Conservation (phyloP, 169 alveolate species). For the Theileria equi region DNA sequence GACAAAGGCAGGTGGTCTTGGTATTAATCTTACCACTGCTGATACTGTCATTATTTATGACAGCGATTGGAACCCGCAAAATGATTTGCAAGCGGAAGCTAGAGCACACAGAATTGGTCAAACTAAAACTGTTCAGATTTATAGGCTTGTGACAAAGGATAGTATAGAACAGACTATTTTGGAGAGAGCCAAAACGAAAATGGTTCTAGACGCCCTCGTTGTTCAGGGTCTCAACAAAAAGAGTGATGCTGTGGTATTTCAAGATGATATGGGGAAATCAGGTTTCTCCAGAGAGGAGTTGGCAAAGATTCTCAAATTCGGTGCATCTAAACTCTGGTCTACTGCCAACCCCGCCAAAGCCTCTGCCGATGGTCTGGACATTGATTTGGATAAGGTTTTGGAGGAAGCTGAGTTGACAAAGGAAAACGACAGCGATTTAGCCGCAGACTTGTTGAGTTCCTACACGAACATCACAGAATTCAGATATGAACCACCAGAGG, state of each 20-base stretch:
- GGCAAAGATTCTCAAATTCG: conserved; percentile 85
- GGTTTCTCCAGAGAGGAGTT: conserved; percentile 86
- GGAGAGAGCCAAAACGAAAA: conserved; percentile 96
- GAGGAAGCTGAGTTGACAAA: conserved; percentile 84
- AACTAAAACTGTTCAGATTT: conserved; percentile 93
- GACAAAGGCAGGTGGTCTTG: conserved; percentile 98
- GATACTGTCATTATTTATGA: conserved; percentile 93
- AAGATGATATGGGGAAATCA: conserved; percentile 65
- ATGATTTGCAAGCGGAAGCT: conserved; percentile 98
- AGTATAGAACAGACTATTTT: conserved; percentile 96
- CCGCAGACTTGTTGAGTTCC: conserved; percentile 84
- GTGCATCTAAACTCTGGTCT: conserved; percentile 87
- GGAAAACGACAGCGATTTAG: conserved; percentile 78
- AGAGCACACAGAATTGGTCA: conserved; percentile 99
- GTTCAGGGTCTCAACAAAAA: conserved; percentile 87
- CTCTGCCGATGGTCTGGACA: conserved; percentile 68
- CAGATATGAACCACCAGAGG: conserved; percentile 86
- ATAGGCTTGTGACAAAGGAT: conserved; percentile 92
- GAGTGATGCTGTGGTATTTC: conserved; percentile 66
- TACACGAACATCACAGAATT: conserved; percentile 86
- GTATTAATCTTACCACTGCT: conserved; percentile 92
- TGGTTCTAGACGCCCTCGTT: conserved; percentile 94
- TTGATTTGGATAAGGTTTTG: conserved; percentile 83
- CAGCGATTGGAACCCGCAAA: conserved; percentile 99
- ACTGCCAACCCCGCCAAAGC: conserved; percentile 29